Evolutionary conservation across 192 early-diverging fungal genomes (phyloP).

Genomic region (Dissophora globulifera): DNA sequence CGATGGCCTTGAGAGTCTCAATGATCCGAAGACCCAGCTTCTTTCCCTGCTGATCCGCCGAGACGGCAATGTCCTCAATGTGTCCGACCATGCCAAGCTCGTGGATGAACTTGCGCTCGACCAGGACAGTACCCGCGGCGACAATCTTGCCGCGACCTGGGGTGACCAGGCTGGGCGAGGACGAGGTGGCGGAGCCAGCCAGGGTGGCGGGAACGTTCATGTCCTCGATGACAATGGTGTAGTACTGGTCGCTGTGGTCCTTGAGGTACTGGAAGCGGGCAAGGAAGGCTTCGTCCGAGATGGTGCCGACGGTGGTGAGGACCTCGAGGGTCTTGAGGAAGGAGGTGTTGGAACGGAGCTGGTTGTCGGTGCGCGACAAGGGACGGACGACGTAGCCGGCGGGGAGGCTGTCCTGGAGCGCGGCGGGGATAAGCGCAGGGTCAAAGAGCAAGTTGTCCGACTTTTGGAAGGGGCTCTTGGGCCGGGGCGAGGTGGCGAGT

Average conservation of each 20-base stretch:
- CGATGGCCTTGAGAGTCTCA: slow-evolving; percentile 86
- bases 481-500: neutral
- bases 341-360: slow-evolving; percentile 66
- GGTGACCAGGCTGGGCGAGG: slow-evolving; percentile 59
- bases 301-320: slow-evolving; percentile 79
- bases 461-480: slow-evolving; percentile 44
- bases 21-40: slow-evolving; percentile 75
- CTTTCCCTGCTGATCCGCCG: slow-evolving; percentile 68
- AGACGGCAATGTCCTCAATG: slow-evolving; percentile 81
- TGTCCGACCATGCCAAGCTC: slow-evolving; percentile 82
- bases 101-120: slow-evolving; percentile 90
- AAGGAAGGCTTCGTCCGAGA: slow-evolving; percentile 74
- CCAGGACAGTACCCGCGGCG: slow-evolving; percentile 82
- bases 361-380: slow-evolving; percentile 74
- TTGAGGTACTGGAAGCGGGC: slow-evolving; percentile 81
- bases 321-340: slow-evolving; percentile 69
- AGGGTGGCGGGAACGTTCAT: slow-evolving; percentile 36
- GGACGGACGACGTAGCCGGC: slow-evolving; percentile 76
- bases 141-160: slow-evolving; percentile 69
- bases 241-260: slow-evolving; percentile 82
- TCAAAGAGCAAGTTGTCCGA: slow-evolving; percentile 68
- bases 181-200: slow-evolving; percentile 17
- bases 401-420: slow-evolving; percentile 71
- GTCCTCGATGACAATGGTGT: slow-evolving; percentile 78
- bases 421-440: slow-evolving; percentile 70